phyloP scores from a whole-genome alignment of 192 early-diverging fungal genomes.

The Glomus cerebriforme region DNA sequence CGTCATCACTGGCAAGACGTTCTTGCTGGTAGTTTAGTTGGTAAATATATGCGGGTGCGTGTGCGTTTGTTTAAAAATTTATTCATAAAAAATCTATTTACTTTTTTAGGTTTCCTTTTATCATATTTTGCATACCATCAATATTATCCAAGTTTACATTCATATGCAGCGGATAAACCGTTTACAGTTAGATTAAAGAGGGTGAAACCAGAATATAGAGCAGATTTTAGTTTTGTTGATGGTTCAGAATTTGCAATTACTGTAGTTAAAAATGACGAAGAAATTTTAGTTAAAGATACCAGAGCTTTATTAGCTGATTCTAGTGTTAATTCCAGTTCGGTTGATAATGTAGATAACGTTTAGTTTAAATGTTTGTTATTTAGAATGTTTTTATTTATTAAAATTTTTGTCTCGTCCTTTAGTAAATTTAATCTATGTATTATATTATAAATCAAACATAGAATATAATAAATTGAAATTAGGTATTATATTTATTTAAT shows the following conservation, averaged over 20 bases:
- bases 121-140: conserved; percentile 3
- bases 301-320: neutral
- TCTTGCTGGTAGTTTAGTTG: conserved; percentile 58
- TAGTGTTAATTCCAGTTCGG: neutral
- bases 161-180: neutral
- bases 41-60: conserved; percentile 23
- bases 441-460: no score
- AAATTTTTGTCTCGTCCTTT: no score
- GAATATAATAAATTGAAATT: no score
- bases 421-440: no score
- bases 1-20: conserved; percentile 85
- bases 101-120: conserved; percentile 1
- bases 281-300: neutral
- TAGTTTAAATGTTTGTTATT: no score
- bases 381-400: no score
- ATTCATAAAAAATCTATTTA: neutral
- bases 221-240: neutral
- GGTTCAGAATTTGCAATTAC: neutral
- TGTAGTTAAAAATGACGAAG: neutral
- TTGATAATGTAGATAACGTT: neutral
- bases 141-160: conserved; percentile 1
- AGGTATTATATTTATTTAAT: no score
- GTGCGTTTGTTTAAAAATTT: neutral
- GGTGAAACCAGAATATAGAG: neutral
- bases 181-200: neutral